phyloP scores from a whole-genome alignment of 164 flowering plant genomes.

The Umbilicus rupestris region DNA sequence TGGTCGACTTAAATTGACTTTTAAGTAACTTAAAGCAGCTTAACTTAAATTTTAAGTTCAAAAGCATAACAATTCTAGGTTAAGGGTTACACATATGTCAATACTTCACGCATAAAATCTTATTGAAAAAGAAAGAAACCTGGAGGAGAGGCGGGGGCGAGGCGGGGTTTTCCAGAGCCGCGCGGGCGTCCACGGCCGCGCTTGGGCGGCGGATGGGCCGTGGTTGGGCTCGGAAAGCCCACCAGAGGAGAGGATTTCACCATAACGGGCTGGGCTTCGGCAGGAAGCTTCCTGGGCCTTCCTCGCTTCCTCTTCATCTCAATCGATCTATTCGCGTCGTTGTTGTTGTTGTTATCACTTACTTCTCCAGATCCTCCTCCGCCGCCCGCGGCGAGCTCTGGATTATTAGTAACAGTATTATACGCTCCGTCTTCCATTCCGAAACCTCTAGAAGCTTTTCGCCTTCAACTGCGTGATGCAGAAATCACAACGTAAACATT shows the following conservation, averaged over 20 bases:
- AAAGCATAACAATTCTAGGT: too few relatives aligned
- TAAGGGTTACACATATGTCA: too few relatives aligned
- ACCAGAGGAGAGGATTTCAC: background rate
- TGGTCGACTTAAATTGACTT: too few relatives aligned
- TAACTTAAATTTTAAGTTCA: too few relatives aligned
- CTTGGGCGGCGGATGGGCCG: background rate
- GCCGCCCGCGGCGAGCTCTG: background rate
- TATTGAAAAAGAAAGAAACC: background rate
- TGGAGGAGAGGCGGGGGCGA: background rate
- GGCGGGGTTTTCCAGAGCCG: background rate
- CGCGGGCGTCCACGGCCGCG: constrained; percentile 8
- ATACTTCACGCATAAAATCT: too few relatives aligned
- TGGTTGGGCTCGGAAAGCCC: constrained; percentile 4
- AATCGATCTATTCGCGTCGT: background rate
- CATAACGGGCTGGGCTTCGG: background rate
- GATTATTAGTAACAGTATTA: background rate
- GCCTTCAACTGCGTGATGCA: too few relatives aligned
- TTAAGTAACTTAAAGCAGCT: too few relatives aligned
- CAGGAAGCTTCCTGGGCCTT: background rate
- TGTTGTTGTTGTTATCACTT: background rate
- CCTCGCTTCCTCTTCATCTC: constrained; percentile 2
- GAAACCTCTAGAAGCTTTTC: background rate
- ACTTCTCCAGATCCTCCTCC: background rate
- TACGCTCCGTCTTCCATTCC: background rate
- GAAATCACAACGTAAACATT: background rate